These are phyloP conservation scores for Leccinellum rugosiceps DNA, from an alignment of 768 basidiomycete species.

Conservation along the genomic window DNA sequence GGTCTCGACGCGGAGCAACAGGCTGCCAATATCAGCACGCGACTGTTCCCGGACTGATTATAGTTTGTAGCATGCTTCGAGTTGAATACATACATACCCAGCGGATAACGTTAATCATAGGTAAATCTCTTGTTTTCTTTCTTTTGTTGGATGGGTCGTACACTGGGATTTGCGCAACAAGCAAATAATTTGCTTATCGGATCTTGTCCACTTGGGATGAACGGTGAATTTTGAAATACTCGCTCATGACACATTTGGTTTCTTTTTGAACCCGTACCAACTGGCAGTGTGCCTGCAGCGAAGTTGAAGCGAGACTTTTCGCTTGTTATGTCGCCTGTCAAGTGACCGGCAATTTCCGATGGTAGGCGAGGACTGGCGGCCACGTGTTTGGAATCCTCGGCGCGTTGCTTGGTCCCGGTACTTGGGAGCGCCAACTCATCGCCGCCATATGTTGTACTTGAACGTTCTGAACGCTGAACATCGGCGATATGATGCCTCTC, in stretches of 20 bases:
- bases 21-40: constrained; percentile 20
- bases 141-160: neutral
- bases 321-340: too few relatives aligned
- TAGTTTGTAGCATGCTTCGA: neutral
- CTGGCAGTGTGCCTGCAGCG: too few relatives aligned
- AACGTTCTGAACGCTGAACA: too few relatives aligned
- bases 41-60: constrained; percentile 16
- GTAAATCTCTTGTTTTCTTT: neutral
- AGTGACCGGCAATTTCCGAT: neutral
- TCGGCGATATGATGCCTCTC: neutral
- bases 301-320: too few relatives aligned
- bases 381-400: too few relatives aligned
- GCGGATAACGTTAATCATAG: neutral
- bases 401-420: too few relatives aligned
- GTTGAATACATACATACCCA: neutral
- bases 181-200: too few relatives aligned
- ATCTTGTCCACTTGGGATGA: too few relatives aligned
- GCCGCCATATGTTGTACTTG: neutral
- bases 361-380: neutral
- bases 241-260: neutral
- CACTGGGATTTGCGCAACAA: too few relatives aligned
- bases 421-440: too few relatives aligned
- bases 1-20: constrained; percentile 12
- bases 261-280: too few relatives aligned
- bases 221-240: too few relatives aligned